These are phyloP conservation scores for Yamadazyma scolyti DNA, from an alignment of 805 yeast genomes.

Conservation along the genomic window DNA sequence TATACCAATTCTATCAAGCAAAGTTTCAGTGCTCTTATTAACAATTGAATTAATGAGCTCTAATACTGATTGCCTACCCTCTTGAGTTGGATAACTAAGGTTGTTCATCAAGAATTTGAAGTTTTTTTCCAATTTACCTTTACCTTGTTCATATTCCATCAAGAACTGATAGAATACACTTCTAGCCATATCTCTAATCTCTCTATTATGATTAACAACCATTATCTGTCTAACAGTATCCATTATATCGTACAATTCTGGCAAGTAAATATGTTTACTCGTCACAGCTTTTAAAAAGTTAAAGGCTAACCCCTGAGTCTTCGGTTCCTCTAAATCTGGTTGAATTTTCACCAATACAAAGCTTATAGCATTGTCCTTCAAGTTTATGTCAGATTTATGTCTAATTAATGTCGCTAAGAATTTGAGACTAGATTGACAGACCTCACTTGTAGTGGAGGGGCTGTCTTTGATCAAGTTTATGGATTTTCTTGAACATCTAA, in stretches of 20 bases:
- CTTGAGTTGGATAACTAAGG: constrained; percentile 76
- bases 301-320: constrained; percentile 83
- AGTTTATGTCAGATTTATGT: constrained; percentile 58
- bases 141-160: constrained; percentile 93
- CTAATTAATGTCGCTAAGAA: constrained; percentile 71
- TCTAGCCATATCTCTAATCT: constrained; percentile 81
- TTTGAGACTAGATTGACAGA: constrained; percentile 76
- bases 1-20: constrained; percentile 58
- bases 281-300: constrained; percentile 78
- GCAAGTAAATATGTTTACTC: constrained; percentile 65
- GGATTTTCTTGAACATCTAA: constrained; percentile 56
- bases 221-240: constrained; percentile 75
- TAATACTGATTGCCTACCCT: constrained; percentile 88
- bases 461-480: constrained; percentile 66
- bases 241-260: constrained; percentile 89
- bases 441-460: constrained; percentile 72
- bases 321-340: constrained; percentile 90
- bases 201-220: constrained; percentile 84
- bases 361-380: constrained; percentile 70
- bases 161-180: constrained; percentile 78
- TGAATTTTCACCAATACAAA: constrained; percentile 67
- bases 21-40: constrained; percentile 56
- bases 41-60: constrained; percentile 75
- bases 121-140: constrained; percentile 77
- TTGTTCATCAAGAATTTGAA: constrained; percentile 78